Percentiles rank a stretch among this genome's conserved stretches.
Evolutionary conservation across 768 basidiomycete genomes (phyloP).

Genomic region (Suillus hirtellus): DNA sequence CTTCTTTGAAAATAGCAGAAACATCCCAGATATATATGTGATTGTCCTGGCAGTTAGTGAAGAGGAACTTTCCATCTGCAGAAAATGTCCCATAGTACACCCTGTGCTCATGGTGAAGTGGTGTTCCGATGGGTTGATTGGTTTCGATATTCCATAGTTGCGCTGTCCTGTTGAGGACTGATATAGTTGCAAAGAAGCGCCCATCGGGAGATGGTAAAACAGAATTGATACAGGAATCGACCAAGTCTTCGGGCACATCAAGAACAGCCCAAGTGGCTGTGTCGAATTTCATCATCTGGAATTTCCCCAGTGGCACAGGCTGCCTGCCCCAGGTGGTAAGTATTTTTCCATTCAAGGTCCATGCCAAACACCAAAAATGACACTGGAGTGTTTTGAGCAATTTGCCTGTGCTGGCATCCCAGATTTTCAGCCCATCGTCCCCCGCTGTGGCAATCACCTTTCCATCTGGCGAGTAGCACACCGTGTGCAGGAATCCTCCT

Average conservation of each 20-base stretch:
- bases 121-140: neutral
- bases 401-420: neutral
- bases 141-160: neutral
- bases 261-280: neutral
- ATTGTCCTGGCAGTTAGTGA: fast-evolving
- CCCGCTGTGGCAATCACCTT: no score
- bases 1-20: neutral
- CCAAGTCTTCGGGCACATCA: no score
- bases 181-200: neutral
- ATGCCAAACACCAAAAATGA: neutral
- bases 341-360: neutral
- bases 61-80: neutral
- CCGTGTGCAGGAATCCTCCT: no score
- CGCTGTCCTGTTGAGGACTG: neutral
- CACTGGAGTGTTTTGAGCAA: neutral
- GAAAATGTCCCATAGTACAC: neutral
- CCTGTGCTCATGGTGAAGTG: neutral
- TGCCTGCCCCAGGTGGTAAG: fast-evolving
- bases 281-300: neutral
- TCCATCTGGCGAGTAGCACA: no score
- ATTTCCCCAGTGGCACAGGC: no score
- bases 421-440: neutral
- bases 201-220: neutral
- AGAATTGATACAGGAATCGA: fast-evolving
- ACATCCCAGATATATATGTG: neutral